Conservation (phyloP, 2,329 filamentous ascomycete species). For the Remersonia thermophila region DNA sequence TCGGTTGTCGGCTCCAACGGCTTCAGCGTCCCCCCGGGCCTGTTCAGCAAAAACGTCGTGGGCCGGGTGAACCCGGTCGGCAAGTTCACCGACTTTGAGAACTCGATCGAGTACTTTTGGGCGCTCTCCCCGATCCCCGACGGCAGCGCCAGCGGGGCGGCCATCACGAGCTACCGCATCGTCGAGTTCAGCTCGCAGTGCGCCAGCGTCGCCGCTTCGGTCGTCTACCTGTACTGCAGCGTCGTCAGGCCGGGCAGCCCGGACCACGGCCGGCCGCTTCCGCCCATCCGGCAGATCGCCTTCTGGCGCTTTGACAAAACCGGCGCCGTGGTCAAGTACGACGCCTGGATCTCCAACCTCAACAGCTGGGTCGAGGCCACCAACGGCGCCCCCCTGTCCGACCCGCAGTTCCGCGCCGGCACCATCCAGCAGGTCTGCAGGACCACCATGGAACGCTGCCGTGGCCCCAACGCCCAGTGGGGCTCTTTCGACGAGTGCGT, state of each 20-base stretch:
- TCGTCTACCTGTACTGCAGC: slow-evolving; percentile 25
- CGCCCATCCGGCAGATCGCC: slow-evolving; percentile 27
- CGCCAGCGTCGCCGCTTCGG: slow-evolving; percentile 24
- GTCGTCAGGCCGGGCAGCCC: slow-evolving; percentile 21
- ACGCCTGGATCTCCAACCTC: slow-evolving; percentile 32
- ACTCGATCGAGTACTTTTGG: slow-evolving; percentile 34
- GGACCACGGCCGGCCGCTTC: slow-evolving; percentile 21
- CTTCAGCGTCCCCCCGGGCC: slow-evolving; percentile 24
- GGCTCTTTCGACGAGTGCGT: slow-evolving; percentile 23
- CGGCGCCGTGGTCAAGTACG: slow-evolving; percentile 30
- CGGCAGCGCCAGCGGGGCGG: slow-evolving; percentile 18
- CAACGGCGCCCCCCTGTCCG: slow-evolving; percentile 18
- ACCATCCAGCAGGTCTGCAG: slow-evolving; percentile 24
- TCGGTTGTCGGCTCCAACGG: slow-evolving; percentile 24
- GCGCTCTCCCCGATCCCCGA: slow-evolving; percentile 26
- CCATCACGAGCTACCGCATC: slow-evolving; percentile 24
- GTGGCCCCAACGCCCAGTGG: slow-evolving; percentile 26
- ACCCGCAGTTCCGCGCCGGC: slow-evolving; percentile 18
- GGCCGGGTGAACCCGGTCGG: slow-evolving; percentile 30
- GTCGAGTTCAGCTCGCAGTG: slow-evolving; percentile 25
- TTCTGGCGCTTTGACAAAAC: slow-evolving; percentile 35
- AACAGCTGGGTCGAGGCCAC: slow-evolving; percentile 24
- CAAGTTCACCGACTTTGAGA: slow-evolving; percentile 29
- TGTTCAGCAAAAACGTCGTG: slow-evolving; percentile 26
- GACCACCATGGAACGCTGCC: slow-evolving; percentile 24